Conservation (phyloP, 2,329 filamentous ascomycete genomes). For the Fusarium scirpi region DNA sequence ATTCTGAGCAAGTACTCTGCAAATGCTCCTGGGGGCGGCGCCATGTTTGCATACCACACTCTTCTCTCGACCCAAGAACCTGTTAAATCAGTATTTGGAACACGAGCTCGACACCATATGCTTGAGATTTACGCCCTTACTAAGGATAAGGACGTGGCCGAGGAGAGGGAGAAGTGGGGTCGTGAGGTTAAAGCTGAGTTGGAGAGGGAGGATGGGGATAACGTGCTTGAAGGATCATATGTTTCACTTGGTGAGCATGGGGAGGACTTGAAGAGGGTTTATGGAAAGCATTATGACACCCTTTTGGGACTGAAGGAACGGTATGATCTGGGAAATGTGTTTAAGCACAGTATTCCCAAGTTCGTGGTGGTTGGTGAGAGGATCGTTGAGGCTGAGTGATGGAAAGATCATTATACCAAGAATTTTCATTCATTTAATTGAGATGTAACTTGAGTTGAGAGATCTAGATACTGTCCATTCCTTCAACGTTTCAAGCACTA, state of each 20-base stretch:
- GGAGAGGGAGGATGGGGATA: not conserved
- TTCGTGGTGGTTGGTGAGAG: not conserved
- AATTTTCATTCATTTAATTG: not conserved
- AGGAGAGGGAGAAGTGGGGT: conserved; percentile 1
- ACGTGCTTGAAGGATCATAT: conserved; percentile 6
- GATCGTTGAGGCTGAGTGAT: not conserved
- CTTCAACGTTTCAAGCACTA: not conserved
- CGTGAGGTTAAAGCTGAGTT: not conserved
- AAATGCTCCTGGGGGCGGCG: not conserved
- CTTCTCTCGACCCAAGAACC: not conserved
- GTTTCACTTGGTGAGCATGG: not conserved
- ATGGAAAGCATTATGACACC: not conserved
- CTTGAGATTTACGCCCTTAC: conserved; percentile 14
- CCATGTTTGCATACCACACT: not conserved
- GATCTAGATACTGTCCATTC: not conserved
- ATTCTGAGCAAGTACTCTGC: not conserved
- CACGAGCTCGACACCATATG: not conserved
- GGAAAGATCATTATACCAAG: not conserved
- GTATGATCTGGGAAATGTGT: conserved; percentile 1
- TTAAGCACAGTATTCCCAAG: conserved; percentile 4
- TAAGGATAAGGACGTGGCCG: accelerated
- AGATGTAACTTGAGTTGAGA: not conserved
- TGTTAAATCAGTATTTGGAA: not conserved
- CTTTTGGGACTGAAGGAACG: not conserved
- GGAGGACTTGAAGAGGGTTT: conserved; percentile 3